Conservation (phyloP, 805 yeast genomes). For the Kockiozyma suomiensis region DNA sequence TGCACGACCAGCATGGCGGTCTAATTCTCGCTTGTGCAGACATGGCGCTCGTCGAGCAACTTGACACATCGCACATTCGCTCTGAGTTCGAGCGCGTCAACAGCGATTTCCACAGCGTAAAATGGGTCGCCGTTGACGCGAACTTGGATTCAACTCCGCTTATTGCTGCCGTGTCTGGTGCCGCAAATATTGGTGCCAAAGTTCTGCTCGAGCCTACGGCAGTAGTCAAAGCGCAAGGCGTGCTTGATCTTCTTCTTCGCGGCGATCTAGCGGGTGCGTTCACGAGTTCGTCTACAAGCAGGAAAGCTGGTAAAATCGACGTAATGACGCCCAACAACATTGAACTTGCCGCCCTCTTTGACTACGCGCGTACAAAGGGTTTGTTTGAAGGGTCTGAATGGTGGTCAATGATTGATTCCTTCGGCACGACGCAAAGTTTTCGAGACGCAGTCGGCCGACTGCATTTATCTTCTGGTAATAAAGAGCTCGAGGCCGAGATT, state of each 20-base stretch:
- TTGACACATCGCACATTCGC: constrained; percentile 50
- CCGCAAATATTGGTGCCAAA: constrained; percentile 37
- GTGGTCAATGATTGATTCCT: constrained; percentile 71
- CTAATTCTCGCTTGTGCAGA: constrained; percentile 80
- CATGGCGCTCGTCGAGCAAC: constrained; percentile 64
- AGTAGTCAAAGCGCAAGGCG: constrained; percentile 54
- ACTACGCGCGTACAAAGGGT: constrained; percentile 50
- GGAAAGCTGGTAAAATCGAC: constrained; percentile 34
- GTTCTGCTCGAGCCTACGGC: constrained; percentile 80
- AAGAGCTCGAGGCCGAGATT: constrained; percentile 40
- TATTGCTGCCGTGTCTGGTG: constrained; percentile 44
- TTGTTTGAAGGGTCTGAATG: constrained; percentile 60
- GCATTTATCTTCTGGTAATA: constrained; percentile 39
- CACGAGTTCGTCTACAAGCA: not conserved
- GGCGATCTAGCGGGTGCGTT: not conserved
- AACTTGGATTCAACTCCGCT: constrained; percentile 57
- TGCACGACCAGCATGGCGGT: constrained; percentile 64
- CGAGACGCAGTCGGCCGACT: constrained; percentile 42
- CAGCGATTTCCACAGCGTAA: not conserved
- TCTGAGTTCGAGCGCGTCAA: constrained; percentile 44
- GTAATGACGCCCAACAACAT: constrained; percentile 68
- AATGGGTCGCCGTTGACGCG: constrained; percentile 63
- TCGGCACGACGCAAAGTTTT: constrained; percentile 53
- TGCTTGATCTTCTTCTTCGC: constrained; percentile 36
- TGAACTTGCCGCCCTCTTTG: constrained; percentile 62